These are phyloP conservation scores for Carex sylvatica DNA, from an alignment of 202 grass and related monocot species.

Conservation along the genomic window DNA sequence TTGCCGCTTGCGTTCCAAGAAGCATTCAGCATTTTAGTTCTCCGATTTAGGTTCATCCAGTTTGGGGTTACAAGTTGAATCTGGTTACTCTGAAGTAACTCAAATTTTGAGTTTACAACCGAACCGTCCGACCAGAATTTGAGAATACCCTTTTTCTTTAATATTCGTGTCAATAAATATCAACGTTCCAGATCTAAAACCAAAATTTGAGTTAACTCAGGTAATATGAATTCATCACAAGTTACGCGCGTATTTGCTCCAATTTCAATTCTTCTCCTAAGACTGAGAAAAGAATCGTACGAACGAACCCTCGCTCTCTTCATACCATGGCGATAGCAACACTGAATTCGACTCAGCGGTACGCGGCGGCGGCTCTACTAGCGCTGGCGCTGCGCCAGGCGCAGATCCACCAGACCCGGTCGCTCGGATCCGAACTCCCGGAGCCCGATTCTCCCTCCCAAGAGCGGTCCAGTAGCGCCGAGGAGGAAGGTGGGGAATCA, in stretches of 20 bases:
- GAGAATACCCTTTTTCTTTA: too few relatives aligned
- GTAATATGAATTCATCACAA: background rate
- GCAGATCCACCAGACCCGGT: conserved; percentile 85
- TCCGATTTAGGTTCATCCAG: too few relatives aligned
- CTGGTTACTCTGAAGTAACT: too few relatives aligned
- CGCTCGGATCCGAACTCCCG: conserved; percentile 42
- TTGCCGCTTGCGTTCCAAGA: too few relatives aligned
- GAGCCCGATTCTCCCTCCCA: conserved; percentile 37
- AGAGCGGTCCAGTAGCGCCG: conserved; percentile 40
- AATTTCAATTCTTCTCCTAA: background rate
- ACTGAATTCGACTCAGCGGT: conserved; percentile 68
- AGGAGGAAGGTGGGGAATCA: conserved; percentile 4
- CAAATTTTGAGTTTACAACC: too few relatives aligned
- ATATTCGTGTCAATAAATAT: too few relatives aligned
- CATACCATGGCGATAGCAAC: conserved; percentile 46
- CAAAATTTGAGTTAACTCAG: too few relatives aligned
- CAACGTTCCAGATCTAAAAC: too few relatives aligned
- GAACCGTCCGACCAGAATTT: too few relatives aligned
- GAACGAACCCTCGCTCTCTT: background rate
- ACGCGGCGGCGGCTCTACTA: conserved; percentile 89
- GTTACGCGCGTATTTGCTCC: background rate
- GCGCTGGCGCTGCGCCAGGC: conserved; percentile 81
- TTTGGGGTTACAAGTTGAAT: too few relatives aligned
- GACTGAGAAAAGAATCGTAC: background rate
- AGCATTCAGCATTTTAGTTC: too few relatives aligned